These are phyloP conservation scores for Phytophthora sojae DNA, from an alignment of 352 stramenopile genomes.

Conservation along the genomic window DNA sequence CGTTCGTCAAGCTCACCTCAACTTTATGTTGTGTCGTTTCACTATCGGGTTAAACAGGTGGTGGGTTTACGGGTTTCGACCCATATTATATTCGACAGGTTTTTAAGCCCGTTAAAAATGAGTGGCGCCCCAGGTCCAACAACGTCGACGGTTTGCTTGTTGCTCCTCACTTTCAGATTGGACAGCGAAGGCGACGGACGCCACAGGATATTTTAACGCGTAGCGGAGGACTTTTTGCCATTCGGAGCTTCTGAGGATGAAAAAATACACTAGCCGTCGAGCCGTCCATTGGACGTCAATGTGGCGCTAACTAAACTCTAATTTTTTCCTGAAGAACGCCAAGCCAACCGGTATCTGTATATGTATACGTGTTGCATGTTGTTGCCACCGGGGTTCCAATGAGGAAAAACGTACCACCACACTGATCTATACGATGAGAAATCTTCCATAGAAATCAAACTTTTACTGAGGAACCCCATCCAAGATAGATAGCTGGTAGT, in stretches of 20 bases:
- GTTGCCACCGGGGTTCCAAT: conserved; percentile 42
- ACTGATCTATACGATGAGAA: conserved; percentile 79
- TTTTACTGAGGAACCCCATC: conserved; percentile 60
- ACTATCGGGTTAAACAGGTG: conserved; percentile 11
- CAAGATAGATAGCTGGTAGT: neutral
- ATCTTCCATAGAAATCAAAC: conserved; percentile 76
- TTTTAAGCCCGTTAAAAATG: conserved; percentile 23
- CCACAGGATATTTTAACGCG: neutral
- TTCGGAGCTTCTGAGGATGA: conserved; percentile 68
- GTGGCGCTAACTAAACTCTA: conserved; percentile 78
- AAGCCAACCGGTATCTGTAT: neutral
- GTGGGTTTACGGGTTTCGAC: conserved; percentile 15
- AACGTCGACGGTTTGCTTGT: neutral
- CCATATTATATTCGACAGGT: conserved; percentile 11
- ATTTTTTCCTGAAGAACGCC: conserved; percentile 87
- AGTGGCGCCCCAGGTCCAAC: conserved; percentile 23
- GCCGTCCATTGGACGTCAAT: conserved; percentile 40
- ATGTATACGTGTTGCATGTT: conserved; percentile 18
- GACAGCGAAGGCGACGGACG: neutral
- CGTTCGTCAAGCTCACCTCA: no score
- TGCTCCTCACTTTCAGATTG: conserved; percentile 25
- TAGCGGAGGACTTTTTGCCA: neutral
- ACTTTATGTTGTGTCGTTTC: conserved; percentile 6
- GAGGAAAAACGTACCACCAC: conserved; percentile 80
- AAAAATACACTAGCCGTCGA: conserved; percentile 71